phyloP scores from a whole-genome alignment of 164 flowering plant species.

The Echeveria elegans region DNA sequence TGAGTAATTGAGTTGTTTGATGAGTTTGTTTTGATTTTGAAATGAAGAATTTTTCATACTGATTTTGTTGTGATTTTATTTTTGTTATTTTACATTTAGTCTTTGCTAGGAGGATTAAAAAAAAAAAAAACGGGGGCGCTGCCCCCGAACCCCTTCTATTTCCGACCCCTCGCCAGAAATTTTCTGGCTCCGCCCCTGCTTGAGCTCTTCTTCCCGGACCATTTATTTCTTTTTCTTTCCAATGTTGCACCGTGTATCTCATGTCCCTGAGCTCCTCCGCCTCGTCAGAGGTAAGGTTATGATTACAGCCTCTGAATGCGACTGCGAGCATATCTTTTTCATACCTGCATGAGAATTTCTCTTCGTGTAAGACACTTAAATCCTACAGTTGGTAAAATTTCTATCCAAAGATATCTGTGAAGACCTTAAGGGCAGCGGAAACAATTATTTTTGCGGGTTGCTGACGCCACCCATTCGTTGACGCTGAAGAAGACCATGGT shows the following conservation, averaged over 20 bases:
- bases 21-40: no score
- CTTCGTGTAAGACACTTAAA: neutral
- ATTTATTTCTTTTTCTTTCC: constrained; percentile 93
- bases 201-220: constrained; percentile 36
- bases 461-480: constrained; percentile 39
- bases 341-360: constrained; percentile 32
- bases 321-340: constrained; percentile 92
- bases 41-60: no score
- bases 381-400: neutral
- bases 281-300: constrained; percentile 58
- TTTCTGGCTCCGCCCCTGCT: no score
- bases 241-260: constrained; percentile 63
- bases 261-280: constrained; percentile 53
- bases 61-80: no score
- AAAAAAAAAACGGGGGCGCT: no score
- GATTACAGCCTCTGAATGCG: constrained; percentile 87
- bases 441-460: no score
- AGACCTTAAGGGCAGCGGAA: constrained; percentile 87
- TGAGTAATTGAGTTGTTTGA: no score
- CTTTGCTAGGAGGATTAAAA: no score
- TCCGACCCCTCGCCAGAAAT: no score
- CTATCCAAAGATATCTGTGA: neutral
- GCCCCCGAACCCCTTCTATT: no score
- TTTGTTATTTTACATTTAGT: no score
- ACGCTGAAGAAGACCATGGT: constrained; percentile 36